phyloP scores from a whole-genome alignment of 1,284 basidiomycete species.

The Butyriboletus appendiculatus region DNA sequence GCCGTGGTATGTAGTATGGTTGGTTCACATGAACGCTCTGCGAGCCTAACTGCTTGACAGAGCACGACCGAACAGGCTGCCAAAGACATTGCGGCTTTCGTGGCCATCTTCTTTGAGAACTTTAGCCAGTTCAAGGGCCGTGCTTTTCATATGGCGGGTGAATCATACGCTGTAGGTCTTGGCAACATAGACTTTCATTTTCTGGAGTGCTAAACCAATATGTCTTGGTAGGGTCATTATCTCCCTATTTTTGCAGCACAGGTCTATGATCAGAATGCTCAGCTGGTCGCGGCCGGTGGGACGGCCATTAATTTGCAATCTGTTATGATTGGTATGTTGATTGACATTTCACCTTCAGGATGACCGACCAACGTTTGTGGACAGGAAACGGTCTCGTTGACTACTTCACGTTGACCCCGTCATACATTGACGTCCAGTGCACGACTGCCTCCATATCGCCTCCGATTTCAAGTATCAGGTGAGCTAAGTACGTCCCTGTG shows the following conservation, averaged over 20 bases:
- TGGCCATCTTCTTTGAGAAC: conserved; percentile 63
- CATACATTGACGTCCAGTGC: conserved; percentile 51
- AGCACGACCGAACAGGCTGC: conserved; percentile 59
- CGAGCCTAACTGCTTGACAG: not conserved
- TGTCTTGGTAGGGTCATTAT: conserved; percentile 62
- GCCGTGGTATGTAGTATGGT: conserved; percentile 37
- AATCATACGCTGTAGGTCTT: conserved; percentile 50
- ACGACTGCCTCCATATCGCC: conserved; percentile 41
- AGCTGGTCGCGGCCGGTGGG: conserved; percentile 53
- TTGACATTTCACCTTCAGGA: not conserved
- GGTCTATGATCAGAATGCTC: conserved; percentile 75
- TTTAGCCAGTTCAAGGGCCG: conserved; percentile 55
- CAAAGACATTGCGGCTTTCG: conserved; percentile 60
- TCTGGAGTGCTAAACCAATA: not conserved
- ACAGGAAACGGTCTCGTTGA: conserved; percentile 59
- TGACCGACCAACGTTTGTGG: not conserved
- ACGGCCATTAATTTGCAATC: conserved; percentile 79
- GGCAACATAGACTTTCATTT: not conserved
- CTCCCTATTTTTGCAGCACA: conserved; percentile 79
- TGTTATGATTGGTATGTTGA: conserved; percentile 68
- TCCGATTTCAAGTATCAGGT: conserved; percentile 32
- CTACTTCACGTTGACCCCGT: conserved; percentile 38
- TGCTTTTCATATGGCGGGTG: conserved; percentile 58
- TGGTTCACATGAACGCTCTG: not conserved
- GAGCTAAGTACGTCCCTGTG: not conserved